Base-by-base conservation (phyloP, 768 basidiomycete species). In the Rhodotorula graminis region DNA sequence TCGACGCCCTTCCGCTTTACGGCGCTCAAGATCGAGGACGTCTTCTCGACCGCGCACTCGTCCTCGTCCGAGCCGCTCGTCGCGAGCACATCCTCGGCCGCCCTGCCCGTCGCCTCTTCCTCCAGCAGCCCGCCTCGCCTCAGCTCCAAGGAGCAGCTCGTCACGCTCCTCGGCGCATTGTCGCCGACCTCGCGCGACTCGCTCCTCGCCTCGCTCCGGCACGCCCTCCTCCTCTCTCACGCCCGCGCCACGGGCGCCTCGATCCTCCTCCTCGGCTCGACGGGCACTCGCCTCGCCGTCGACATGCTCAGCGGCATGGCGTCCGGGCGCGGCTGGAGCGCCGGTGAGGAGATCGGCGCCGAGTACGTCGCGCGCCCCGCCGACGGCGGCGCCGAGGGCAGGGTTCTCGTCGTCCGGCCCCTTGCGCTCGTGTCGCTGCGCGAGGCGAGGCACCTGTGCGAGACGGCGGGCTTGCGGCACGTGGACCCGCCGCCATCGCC, bases 311-410 rank as follows among this genome's bases (percentile, higher is more conserved):
- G 19, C 0, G 60, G 52, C 1, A 78, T 78, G 70, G 52, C 65
- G 18, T 52, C 61, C 19, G 77, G 77, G 0, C 47, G 73, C 5
- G 77, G 77, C 0, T 70, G 29, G 46, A n/a, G 18, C 11, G 33
- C 68, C 6, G 75, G 77, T 0, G 77, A 78, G 62, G 64, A 72
- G 18, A 69, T 71, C 31, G 71, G 67, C 21, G 64, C 42, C 19
- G 58, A 55, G 11, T 71, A 69, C 52, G 61, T 77, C 9, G 27
- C 58, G 37, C 33, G 58, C 6, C 18, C n/a, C 44, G 52, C 40
- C 6, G 61, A 58, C 29, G 53, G 2, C 7, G 42, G n/a, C 42
- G 55, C 23, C 31, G 57, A 37, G 18, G 50, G 11, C 53, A 37
- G 27, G 11, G 47, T 69, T 40, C 49, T 65, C 42, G 71, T 73